phyloP scores from a whole-genome alignment of 2,329 filamentous ascomycete species.

The Phyllosticta citribraziliensis region DNA sequence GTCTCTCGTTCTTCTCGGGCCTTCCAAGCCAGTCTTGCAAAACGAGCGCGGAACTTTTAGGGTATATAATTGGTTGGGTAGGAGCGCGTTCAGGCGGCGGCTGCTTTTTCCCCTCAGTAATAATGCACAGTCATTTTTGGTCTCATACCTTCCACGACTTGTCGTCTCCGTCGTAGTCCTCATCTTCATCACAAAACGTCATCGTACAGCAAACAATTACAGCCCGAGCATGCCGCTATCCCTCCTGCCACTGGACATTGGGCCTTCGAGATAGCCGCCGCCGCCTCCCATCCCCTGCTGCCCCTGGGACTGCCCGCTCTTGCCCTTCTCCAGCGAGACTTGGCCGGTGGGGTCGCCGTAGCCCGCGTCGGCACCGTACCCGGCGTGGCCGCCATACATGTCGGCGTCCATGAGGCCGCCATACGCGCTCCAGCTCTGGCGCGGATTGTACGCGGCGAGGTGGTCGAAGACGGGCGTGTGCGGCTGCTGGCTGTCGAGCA shows the following conservation, averaged over 20 bases:
- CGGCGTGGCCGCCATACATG: not conserved
- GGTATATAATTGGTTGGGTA: not conserved
- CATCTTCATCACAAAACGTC: not conserved
- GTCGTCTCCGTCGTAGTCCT: not conserved
- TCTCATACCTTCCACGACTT: not conserved
- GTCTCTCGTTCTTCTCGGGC: not conserved
- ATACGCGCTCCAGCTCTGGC: not conserved
- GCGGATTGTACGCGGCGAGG: slow-evolving; percentile 2
- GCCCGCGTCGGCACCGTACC: not conserved
- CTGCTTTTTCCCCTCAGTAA: not conserved
- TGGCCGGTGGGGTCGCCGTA: not conserved
- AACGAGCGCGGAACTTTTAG: not conserved
- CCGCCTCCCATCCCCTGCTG: not conserved
- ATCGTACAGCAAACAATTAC: not conserved
- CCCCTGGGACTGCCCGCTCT: not conserved
- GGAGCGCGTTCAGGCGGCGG: not conserved
- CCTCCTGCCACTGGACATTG: slow-evolving; percentile 1
- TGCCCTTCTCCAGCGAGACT: not conserved
- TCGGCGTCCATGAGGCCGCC: slow-evolving; percentile 2
- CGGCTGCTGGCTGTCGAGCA: not conserved
- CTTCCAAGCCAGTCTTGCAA: not conserved
- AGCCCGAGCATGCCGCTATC: slow-evolving; percentile 10
- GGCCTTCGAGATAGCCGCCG: not conserved
- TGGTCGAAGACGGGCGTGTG: slow-evolving; percentile 1
- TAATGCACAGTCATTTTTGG: not conserved